Conservation (phyloP, 176 grass and related monocot genomes). For the Echinochloa phyllopogon region DNA sequence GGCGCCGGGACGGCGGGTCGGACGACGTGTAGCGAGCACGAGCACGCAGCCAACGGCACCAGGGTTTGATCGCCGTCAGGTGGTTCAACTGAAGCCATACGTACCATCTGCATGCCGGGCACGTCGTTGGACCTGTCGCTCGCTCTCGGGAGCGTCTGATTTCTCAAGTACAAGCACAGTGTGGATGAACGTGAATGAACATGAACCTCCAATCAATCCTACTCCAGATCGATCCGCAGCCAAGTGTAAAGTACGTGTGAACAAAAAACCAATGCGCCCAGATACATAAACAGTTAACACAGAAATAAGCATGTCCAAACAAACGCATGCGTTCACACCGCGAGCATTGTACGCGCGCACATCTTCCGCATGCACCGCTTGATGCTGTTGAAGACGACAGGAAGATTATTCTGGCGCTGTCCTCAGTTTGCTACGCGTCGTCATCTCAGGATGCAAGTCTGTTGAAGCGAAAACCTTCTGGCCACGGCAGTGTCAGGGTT, state of each 20-base stretch:
- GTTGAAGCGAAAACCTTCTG: no score
- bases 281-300: no score
- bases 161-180: not conserved
- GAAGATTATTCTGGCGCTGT: not conserved
- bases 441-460: not conserved
- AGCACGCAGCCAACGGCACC: not conserved
- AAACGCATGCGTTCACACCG: not conserved
- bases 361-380: slow-evolving; percentile 1
- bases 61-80: not conserved
- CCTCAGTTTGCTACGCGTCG: not conserved
- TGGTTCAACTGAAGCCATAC: not conserved
- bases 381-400: not conserved
- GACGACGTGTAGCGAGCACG: not conserved
- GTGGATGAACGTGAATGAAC: no score
- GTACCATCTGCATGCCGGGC: not conserved
- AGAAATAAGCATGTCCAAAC: not conserved
- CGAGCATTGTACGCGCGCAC: no score
- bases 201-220: not conserved
- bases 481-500: not conserved
- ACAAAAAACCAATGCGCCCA: not conserved
- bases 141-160: not conserved
- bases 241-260: not conserved
- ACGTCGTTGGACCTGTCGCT: not conserved
- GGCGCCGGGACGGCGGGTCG: not conserved
- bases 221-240: not conserved